Base-by-base conservation (phyloP, 2,329 filamentous ascomycete species). In the Domatiomyces globalis region DNA sequence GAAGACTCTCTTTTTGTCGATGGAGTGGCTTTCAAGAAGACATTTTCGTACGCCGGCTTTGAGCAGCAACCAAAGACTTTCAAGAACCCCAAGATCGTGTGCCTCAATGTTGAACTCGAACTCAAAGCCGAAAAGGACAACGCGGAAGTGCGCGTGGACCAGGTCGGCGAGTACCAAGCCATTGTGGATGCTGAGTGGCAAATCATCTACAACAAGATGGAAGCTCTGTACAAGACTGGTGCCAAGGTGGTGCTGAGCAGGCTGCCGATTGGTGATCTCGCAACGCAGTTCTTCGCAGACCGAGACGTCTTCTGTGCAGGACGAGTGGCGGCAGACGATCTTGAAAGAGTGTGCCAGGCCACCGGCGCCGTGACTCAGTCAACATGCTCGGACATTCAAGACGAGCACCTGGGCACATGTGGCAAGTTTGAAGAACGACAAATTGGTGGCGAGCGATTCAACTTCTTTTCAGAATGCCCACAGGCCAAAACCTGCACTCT, bases 151-250 rank as follows among this genome's bases (percentile, higher is more conserved):
- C 84, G 92, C 54, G 89, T 98, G 53, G 92, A 96, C 72, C 89
- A 96, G 70, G 92, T 98, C 49, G 94, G 90, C 18, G 92, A 98
- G 72, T 98, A 98, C 74, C 92, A 98, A 73, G 92, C 92, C 57
- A 95, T 98, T 61, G 92, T 98, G 66, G 92, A 98, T 65, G 92
- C 92, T 27, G 92, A 98, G 71, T 98, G 92, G 92, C 88, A 95
- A 71, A 98, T 98, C 66, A 98, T 98, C 69, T 96, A 84, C 80
- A 90, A 95, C 76, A 98, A 98, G 78, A 85, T 98, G 67, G 92
- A 98, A 73, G 87, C 90, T 47, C 73, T 95, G 50, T 80, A 90
- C 77, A 83, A 90, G 71, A 95, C 90, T 5, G 92, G 92, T 50
- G 92, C 92, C 58, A 95, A 95, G 79, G 88, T 98, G 49, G 88